Percentiles rank a stretch among this genome's conserved stretches.
Conservation (phyloP, 2,329 filamentous ascomycete genomes). For the Podosphaera xanthii region DNA sequence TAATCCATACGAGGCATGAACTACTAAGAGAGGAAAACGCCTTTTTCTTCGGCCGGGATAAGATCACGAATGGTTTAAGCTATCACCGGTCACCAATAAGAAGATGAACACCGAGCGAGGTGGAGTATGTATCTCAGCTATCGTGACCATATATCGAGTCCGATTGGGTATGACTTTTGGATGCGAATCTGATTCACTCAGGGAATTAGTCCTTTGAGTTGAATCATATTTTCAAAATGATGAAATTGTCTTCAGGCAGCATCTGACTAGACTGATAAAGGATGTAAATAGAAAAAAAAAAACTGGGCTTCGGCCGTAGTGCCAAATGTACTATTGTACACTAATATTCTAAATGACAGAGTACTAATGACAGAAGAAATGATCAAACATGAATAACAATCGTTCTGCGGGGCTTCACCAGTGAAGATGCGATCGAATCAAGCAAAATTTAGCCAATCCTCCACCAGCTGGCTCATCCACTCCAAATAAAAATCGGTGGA, state of each 20-base stretch:
- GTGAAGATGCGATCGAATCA: not conserved
- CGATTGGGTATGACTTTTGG: not conserved
- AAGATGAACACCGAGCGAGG: not conserved
- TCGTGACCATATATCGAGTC: not conserved
- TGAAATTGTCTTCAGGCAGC: not conserved
- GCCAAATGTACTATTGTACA: not conserved
- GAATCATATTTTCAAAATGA: not conserved
- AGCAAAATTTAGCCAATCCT: not conserved
- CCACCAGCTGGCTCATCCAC: not conserved
- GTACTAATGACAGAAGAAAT: not conserved
- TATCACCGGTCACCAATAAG: not conserved
- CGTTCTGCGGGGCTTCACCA: not conserved
- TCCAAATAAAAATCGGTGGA: not conserved
- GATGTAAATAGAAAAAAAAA: not conserved
- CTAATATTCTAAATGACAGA: not conserved
- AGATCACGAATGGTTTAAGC: not conserved
- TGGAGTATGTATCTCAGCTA: not conserved
- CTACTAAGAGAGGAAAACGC: not conserved
- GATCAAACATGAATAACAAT: not conserved
- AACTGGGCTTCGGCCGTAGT: not conserved
- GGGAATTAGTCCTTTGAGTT: not conserved
- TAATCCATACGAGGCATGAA: not conserved
- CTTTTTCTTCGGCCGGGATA: not conserved
- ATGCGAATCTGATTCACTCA: not conserved
- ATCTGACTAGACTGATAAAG: not conserved